Conservation (phyloP, 441 rosid species). For the Corymbia calophylla region DNA sequence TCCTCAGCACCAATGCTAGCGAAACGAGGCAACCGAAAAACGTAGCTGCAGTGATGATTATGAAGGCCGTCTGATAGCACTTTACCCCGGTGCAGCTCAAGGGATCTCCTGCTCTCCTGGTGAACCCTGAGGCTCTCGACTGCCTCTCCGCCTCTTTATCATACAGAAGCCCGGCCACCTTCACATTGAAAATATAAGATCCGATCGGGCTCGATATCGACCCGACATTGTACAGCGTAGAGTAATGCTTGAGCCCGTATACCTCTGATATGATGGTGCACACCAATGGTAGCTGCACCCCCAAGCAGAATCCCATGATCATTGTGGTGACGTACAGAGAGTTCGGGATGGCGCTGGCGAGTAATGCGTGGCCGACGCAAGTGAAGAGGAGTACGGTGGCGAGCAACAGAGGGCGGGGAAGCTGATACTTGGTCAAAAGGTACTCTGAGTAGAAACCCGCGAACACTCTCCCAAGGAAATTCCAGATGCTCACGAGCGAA, state of each 20-base stretch:
- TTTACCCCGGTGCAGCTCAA: constrained; percentile 29
- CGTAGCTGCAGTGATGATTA: constrained; percentile 32
- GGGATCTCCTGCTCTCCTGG: constrained; percentile 21
- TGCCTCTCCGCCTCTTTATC: constrained; percentile 44
- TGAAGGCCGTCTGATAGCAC: constrained; percentile 30
- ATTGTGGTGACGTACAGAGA: constrained; percentile 55
- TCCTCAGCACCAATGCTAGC: constrained; percentile 24
- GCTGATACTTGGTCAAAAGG: constrained; percentile 34
- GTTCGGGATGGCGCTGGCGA: constrained; percentile 28
- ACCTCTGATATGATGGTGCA: constrained; percentile 53
- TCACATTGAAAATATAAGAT: constrained; percentile 42
- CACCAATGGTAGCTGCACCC: constrained; percentile 54
- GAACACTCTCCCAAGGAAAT: constrained; percentile 34
- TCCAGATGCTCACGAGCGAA: constrained; percentile 48
- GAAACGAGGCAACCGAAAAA: constrained; percentile 32
- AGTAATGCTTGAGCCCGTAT: constrained; percentile 45
- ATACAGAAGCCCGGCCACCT: constrained; percentile 35
- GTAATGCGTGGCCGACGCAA: constrained; percentile 55
- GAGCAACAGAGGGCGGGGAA: constrained; percentile 51
- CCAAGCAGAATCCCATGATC: constrained; percentile 74
- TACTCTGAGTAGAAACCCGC: constrained; percentile 37
- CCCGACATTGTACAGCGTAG: constrained; percentile 43
- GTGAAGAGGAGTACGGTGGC: constrained; percentile 45
- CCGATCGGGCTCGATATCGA: constrained; percentile 57
- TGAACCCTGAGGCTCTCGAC: constrained; percentile 22